Percentiles rank a stretch among this genome's conserved stretches.
Evolutionary conservation across 2,329 filamentous ascomycete genomes (phyloP).

Genomic region (Alternaria arborescens): DNA sequence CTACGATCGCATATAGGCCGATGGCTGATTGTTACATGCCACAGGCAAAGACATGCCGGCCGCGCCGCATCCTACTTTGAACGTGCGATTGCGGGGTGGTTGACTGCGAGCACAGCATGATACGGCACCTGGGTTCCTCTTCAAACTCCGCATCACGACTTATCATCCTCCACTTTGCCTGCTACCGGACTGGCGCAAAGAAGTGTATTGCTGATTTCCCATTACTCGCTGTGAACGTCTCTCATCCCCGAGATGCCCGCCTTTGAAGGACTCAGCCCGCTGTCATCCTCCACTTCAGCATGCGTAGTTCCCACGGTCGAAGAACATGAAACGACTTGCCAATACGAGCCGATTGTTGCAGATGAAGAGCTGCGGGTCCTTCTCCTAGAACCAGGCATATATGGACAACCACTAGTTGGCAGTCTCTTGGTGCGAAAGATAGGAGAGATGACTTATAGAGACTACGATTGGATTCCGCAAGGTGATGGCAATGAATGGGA

Average conservation of each 20-base stretch:
- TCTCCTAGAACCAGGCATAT: background rate
- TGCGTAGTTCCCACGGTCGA: background rate
- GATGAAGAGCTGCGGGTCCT: background rate
- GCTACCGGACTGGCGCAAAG: background rate
- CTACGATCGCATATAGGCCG: background rate
- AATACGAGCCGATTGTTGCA: background rate
- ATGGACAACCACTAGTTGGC: background rate
- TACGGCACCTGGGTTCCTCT: background rate
- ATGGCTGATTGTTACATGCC: background rate
- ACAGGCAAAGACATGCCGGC: background rate
- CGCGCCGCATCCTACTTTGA: background rate
- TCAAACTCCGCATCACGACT: no score
- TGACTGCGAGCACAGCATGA: background rate
- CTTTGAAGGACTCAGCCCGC: background rate
- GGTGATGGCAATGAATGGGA: no score
- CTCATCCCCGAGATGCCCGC: background rate
- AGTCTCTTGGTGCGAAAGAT: background rate
- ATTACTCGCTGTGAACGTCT: background rate
- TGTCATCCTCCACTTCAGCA: background rate
- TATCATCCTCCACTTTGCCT: no score
- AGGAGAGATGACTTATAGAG: background rate
- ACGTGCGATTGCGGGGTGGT: background rate
- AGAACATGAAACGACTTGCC: background rate
- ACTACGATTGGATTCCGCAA: rapidly evolving
- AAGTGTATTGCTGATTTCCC: background rate